Percentiles rank a stretch among this genome's conserved stretches.
Conservation (phyloP, 331 rosid genomes). For the Malus hybrid region DNA sequence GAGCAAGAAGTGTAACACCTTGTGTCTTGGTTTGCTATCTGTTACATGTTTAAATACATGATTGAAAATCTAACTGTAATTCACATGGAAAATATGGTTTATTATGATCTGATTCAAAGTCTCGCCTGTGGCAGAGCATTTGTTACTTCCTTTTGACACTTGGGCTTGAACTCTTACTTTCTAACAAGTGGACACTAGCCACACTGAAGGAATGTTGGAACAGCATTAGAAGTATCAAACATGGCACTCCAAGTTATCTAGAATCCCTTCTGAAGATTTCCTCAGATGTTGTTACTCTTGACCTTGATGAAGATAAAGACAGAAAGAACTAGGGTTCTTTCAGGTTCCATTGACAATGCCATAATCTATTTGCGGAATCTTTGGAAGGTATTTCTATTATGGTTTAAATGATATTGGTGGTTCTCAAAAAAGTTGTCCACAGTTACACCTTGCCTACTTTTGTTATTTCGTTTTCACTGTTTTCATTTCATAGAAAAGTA, state of each 20-base stretch:
- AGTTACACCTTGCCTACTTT: not conserved
- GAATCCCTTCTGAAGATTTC: constrained; percentile 63
- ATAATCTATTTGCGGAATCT: constrained; percentile 72
- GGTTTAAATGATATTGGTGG: constrained; percentile 15
- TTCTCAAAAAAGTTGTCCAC: not conserved
- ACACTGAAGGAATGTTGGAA: constrained; percentile 51
- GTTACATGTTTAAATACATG: not conserved
- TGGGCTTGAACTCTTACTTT: constrained; percentile 64
- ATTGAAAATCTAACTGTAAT: not conserved
- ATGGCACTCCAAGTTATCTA: constrained; percentile 33
- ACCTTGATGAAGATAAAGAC: constrained; percentile 67
- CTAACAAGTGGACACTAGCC: constrained; percentile 39
- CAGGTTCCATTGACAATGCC: constrained; percentile 71
- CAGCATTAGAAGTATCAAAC: constrained; percentile 21
- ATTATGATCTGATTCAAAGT: constrained; percentile 22
- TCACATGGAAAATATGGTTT: not conserved
- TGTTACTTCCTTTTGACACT: constrained; percentile 69
- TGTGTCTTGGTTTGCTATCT: not conserved
- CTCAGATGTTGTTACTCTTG: constrained; percentile 29
- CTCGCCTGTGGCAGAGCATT: constrained; percentile 45
- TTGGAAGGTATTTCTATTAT: constrained; percentile 48
- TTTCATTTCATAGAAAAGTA: not conserved
- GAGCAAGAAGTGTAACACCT: not conserved
- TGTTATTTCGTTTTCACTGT: not conserved
- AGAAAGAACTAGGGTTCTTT: constrained; percentile 77